These are phyloP conservation scores for Magnaporthiopsis poae DNA, from an alignment of 2,329 filamentous ascomycete genomes.

Conservation along the genomic window DNA sequence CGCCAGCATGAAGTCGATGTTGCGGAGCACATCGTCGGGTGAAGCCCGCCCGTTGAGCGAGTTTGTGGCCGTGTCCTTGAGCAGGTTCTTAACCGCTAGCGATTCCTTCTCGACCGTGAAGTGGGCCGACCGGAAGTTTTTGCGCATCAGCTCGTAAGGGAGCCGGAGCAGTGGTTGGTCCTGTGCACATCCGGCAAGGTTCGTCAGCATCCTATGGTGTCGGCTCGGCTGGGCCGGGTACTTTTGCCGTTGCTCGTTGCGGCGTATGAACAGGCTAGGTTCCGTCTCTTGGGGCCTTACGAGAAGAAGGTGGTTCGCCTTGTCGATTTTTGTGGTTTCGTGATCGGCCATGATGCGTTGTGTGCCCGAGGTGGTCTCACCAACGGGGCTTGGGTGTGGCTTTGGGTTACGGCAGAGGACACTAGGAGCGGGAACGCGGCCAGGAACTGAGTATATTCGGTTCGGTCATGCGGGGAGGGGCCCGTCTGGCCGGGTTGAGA, in stretches of 20 bases:
- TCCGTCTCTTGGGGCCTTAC: slow-evolving; percentile 31
- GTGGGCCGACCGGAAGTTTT: slow-evolving; percentile 84
- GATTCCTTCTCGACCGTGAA: slow-evolving; percentile 65
- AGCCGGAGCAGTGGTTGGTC: slow-evolving; percentile 91
- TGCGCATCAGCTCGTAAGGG: slow-evolving; percentile 82
- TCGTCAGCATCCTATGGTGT: not conserved
- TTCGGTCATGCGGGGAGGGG: not conserved
- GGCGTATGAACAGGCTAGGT: not conserved
- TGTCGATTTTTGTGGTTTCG: slow-evolving; percentile 58
- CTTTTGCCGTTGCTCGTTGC: not conserved
- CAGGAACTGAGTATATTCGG: not conserved
- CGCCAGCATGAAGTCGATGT: slow-evolving; percentile 73
- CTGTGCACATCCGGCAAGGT: slow-evolving; percentile 33
- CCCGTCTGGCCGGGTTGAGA: not conserved
- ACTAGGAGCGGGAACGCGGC: not conserved
- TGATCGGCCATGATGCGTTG: slow-evolving; percentile 44
- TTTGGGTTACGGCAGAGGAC: not conserved
- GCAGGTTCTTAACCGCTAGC: slow-evolving; percentile 48
- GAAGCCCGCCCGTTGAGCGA: slow-evolving; percentile 53
- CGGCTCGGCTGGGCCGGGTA: not conserved
- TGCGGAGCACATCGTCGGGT: slow-evolving; percentile 64
- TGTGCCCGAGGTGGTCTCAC: not conserved
- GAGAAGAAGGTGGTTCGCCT: slow-evolving; percentile 65
- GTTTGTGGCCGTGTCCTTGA: slow-evolving; percentile 56
- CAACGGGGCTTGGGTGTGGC: not conserved